These are phyloP conservation scores for Penicillium sp. DNA, from an alignment of 2,329 filamentous ascomycete species.

Conservation along the genomic window DNA sequence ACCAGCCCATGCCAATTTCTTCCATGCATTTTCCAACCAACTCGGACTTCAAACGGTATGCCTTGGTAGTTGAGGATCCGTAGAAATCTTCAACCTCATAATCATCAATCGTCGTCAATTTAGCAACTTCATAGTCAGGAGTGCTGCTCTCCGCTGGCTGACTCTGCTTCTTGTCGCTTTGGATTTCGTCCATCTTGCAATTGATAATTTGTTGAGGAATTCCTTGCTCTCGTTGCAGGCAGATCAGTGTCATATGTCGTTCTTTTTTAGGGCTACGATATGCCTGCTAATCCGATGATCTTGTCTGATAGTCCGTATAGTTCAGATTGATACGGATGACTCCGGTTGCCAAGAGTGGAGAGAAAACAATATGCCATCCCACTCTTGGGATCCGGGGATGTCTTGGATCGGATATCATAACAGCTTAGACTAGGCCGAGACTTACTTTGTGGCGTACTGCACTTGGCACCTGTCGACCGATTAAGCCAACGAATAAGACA, in stretches of 20 bases:
- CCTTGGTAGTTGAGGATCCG: constrained; percentile 33
- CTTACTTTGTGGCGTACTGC: neutral
- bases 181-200: constrained; percentile 22
- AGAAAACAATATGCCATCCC: neutral
- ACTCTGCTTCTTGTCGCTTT: constrained; percentile 11
- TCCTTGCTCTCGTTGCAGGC: neutral
- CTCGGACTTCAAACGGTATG: constrained; percentile 36
- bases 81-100: constrained; percentile 40
- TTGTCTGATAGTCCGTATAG: neutral
- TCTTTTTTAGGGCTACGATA: neutral
- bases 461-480: neutral
- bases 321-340: neutral
- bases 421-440: neutral
- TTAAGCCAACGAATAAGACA: neutral
- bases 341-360: neutral
- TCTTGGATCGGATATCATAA: neutral
- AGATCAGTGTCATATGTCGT: constrained; percentile 6
- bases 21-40: constrained; percentile 28
- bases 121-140: constrained; percentile 15
- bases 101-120: constrained; percentile 30
- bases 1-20: constrained; percentile 36
- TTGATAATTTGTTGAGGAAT: neutral
- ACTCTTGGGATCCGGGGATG: neutral
- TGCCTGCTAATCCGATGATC: neutral
- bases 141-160: neutral